phyloP scores from a whole-genome alignment of 495 filamentous ascomycete species.

The Podospora conica region DNA sequence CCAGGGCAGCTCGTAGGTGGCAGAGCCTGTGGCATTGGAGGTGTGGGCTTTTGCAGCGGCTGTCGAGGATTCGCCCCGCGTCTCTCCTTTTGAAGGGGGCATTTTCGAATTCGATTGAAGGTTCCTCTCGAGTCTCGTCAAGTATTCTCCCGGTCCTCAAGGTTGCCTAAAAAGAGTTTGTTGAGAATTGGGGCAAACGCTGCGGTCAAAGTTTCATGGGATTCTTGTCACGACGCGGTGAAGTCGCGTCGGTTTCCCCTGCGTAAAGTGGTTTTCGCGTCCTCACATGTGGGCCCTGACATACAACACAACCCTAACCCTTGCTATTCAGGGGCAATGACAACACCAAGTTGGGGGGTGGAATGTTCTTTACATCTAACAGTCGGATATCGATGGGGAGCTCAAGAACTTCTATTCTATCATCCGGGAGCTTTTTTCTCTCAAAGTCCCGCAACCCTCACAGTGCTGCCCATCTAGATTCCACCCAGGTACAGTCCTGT shows the following conservation, averaged over 20 bases:
- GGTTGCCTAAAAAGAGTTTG: background rate
- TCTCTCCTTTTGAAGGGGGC: slow-evolving; percentile 39
- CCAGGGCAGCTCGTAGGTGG: slow-evolving; percentile 89
- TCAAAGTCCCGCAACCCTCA: background rate
- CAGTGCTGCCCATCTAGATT: background rate
- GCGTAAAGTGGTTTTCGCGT: background rate
- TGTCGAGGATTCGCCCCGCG: slow-evolving; percentile 67
- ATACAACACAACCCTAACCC: background rate
- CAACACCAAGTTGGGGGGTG: background rate
- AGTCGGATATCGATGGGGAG: background rate
- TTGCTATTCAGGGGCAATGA: background rate
- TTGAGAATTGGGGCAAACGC: background rate
- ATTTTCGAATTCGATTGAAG: slow-evolving; percentile 20
- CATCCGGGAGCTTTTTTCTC: background rate
- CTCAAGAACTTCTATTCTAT: background rate
- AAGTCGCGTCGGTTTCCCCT: background rate
- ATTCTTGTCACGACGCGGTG: background rate
- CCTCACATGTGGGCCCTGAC: background rate
- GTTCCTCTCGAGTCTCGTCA: background rate
- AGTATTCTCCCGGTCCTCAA: background rate
- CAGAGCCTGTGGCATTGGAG: slow-evolving; percentile 53
- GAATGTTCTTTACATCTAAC: background rate
- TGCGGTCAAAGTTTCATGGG: background rate
- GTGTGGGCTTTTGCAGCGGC: slow-evolving; percentile 60
- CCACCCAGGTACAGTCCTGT: background rate